Conservation (phyloP, 2,329 filamentous ascomycete species). For the Diaporthe velutina region DNA sequence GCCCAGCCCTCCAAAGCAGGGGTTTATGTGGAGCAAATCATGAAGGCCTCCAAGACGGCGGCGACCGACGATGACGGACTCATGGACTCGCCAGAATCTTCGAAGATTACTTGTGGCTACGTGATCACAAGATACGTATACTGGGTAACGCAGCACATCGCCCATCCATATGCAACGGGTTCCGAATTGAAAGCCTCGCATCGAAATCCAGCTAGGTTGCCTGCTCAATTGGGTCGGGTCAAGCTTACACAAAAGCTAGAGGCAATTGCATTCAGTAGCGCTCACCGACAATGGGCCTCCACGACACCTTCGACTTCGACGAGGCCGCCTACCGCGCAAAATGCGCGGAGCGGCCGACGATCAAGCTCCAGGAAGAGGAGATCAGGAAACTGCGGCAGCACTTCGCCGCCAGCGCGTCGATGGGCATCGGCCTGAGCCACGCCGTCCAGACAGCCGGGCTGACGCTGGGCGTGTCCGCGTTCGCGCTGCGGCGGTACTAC, state of each 20-base stretch:
- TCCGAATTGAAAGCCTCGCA: not conserved
- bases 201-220: not conserved
- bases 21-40: constrained; percentile 24
- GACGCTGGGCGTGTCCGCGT: constrained; percentile 37
- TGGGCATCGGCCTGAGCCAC: constrained; percentile 36
- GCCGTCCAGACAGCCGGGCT: constrained; percentile 37
- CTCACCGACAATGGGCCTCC: constrained; percentile 33
- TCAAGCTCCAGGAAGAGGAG: constrained; percentile 38
- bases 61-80: constrained; percentile 3
- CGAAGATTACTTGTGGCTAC: not conserved
- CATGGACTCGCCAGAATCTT: constrained; percentile 9
- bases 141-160: not conserved
- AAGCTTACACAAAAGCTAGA: not conserved
- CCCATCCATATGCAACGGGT: not conserved
- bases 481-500: constrained; percentile 36
- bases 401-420: constrained; percentile 37
- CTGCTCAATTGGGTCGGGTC: not conserved
- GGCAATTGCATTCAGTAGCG: not conserved
- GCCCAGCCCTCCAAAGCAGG: constrained; percentile 18
- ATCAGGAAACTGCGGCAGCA: constrained; percentile 38
- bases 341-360: constrained; percentile 32
- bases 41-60: constrained; percentile 26
- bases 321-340: constrained; percentile 37
- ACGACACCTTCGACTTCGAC: constrained; percentile 38
- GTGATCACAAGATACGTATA: not conserved